A percentile compares a stretch with the other conserved stretches of the same genome.
Conservation (phyloP, 805 yeast species). For the Torulaspora franciscae region DNA sequence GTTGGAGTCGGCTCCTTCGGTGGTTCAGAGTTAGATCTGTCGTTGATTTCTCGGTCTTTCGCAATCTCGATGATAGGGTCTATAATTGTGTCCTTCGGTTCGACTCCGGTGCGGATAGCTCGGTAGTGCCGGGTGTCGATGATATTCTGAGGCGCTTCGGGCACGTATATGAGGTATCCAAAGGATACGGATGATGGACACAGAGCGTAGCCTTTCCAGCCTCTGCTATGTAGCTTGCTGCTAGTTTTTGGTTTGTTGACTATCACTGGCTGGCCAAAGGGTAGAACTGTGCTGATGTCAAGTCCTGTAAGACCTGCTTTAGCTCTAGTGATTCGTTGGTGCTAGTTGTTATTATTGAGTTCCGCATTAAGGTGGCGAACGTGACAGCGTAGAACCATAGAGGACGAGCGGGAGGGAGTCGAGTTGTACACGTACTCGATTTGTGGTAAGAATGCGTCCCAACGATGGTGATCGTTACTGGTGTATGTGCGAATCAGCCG, state of each 20-base stretch:
- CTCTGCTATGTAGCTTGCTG: neutral
- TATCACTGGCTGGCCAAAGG: neutral
- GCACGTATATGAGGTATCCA: neutral
- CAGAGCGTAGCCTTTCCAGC: neutral
- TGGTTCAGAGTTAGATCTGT: neutral
- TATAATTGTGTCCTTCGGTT: neutral
- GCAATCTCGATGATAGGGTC: neutral
- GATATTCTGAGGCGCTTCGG: neutral
- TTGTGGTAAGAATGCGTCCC: no score
- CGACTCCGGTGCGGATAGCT: neutral
- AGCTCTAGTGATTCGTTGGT: neutral
- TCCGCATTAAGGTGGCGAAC: neutral
- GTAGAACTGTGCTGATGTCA: neutral
- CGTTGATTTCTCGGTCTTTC: neutral
- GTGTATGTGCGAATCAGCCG: no score
- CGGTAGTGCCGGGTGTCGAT: neutral
- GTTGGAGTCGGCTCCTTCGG: neutral
- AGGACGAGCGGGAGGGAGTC: no score
- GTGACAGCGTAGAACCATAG: neutral
- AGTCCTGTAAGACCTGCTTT: conserved; percentile 1
- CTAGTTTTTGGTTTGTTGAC: conserved; percentile 1
- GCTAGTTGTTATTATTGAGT: neutral
- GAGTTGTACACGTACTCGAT: no score
- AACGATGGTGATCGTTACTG: no score
- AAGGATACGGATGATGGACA: neutral